Conservation (phyloP, 306 rosid genomes). For the Oemleria cerasiformis region DNA sequence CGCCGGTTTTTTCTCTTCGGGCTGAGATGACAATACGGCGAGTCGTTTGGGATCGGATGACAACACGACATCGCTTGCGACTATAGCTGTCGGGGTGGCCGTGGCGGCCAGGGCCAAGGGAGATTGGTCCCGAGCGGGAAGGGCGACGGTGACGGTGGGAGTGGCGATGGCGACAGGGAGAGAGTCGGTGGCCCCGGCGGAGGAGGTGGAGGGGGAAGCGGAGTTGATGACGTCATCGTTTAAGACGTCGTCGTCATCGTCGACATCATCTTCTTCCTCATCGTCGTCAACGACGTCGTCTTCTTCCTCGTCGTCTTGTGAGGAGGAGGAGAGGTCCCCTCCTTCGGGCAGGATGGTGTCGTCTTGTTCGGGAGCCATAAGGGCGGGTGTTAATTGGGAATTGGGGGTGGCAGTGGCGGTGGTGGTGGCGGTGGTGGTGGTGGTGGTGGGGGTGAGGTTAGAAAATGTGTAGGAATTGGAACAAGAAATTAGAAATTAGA, state of each 20-base stretch:
- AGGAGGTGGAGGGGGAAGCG: slow-evolving; percentile 34
- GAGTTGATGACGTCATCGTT: slow-evolving; percentile 25
- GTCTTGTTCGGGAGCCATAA: slow-evolving; percentile 61
- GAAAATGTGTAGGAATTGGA: neutral
- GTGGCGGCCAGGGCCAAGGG: neutral
- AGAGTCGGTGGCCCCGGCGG: slow-evolving; percentile 16
- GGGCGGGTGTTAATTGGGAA: neutral
- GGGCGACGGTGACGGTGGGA: slow-evolving; percentile 31
- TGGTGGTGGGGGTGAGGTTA: neutral
- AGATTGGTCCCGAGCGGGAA: slow-evolving; percentile 19
- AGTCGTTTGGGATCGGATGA: neutral
- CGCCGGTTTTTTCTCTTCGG: slow-evolving; percentile 42
- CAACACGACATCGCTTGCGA: neutral
- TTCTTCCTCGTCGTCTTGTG: slow-evolving; percentile 32
- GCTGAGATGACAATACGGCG: slow-evolving; percentile 15
- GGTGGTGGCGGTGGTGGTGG: neutral
- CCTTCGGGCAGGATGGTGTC: slow-evolving; percentile 68
- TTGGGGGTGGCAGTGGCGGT: neutral
- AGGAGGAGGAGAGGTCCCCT: slow-evolving; percentile 53
- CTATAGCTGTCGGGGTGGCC: neutral
- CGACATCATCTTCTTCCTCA: slow-evolving; percentile 22
- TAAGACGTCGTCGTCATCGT: slow-evolving; percentile 7
- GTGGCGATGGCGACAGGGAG: slow-evolving; percentile 23
- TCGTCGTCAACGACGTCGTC: slow-evolving; percentile 28
- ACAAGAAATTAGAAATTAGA: neutral